Evolutionary conservation across 768 basidiomycete species (phyloP), one percentile per base, ranked within the genome.

Genomic region (Lentinula guzmanii): DNA sequence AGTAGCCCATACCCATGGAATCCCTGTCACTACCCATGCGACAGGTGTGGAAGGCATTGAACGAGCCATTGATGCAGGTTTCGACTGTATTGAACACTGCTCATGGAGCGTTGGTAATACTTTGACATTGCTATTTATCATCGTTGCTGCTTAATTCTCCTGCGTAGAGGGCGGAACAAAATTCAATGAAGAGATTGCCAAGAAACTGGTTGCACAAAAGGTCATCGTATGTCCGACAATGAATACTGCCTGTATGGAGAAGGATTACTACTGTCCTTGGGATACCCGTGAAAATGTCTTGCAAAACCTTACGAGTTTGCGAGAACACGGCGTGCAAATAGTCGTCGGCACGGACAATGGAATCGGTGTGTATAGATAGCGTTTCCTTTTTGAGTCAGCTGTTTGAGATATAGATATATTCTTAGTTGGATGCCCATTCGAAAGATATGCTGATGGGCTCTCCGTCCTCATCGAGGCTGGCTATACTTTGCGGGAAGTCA

Each of bases 31-130:
- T 3, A 61, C 60, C 24, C 60, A 61, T 42, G 60, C 60, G 6
- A 61, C 60, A 2, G 60, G 55, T 28, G 8, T 54, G 6, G 51
- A 61, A 42, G 60, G 60, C 1, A 61, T 61, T 15, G 60, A 61
- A 48, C 48, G 60, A 13, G 60, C 60, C 0, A 34, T 61, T 21
- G 52, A 52, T 21, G 60, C 60, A 21, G 51, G 60, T 8, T 61
- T 61, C 35, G 60, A 61, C 52, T 61, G 60, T 33, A 61, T 61
- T 21, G 60, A 61, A 42, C 60, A 61, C 21, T 61, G 60, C n/a
- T 52, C 60, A 13, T 61, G 60, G 60, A 54, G 51, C 31, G 52
- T 61, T n/a, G 60, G 60, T 61, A 54, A 61, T 9, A 11, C 10
- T 48, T 11, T 39, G 18, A 24, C 53, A 4, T 37, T 11, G n/a